Percentiles rank a stretch among this genome's conserved stretches.
phyloP scores from a whole-genome alignment of 1,139 yeast genomes.

The Sugiyamaella grinbergsii region DNA sequence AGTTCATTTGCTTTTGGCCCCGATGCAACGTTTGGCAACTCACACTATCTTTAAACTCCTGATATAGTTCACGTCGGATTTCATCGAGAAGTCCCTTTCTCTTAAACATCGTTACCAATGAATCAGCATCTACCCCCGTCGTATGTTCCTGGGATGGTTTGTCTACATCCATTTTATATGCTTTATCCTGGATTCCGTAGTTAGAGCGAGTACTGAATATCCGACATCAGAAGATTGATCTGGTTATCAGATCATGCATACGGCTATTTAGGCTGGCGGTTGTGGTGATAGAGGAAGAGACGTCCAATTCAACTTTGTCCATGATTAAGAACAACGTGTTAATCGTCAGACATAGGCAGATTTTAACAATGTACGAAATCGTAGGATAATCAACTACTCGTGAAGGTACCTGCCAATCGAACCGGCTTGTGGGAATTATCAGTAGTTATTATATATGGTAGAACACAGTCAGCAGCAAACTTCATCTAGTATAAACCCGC shows the following conservation, averaged over 20 bases:
- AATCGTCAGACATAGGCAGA: no score
- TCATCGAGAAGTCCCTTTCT: slow-evolving; percentile 40
- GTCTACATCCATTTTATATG: not conserved
- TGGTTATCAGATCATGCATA: no score
- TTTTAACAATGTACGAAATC: no score
- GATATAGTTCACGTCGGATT: slow-evolving; percentile 34
- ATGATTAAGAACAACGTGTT: no score
- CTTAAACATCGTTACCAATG: slow-evolving; percentile 33
- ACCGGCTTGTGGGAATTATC: no score
- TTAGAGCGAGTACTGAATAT: no score
- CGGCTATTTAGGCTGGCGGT: no score
- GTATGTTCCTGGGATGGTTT: not conserved
- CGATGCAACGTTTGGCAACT: slow-evolving; percentile 16
- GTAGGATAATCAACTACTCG: no score
- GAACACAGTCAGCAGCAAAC: not conserved
- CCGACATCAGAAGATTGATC: no score
- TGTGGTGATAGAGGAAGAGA: no score
- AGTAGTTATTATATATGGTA: not conserved
- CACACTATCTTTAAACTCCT: slow-evolving; percentile 38
- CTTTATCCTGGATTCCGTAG: not conserved
- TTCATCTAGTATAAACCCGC: slow-evolving; percentile 4
- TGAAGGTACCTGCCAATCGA: no score
- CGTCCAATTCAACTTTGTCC: no score
- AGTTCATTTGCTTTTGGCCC: not conserved
- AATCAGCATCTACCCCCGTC: slow-evolving; percentile 10